Percentiles rank a stretch among this genome's conserved stretches.
phyloP scores from a whole-genome alignment of 768 basidiomycete genomes.

The Termitomyces sp. region DNA sequence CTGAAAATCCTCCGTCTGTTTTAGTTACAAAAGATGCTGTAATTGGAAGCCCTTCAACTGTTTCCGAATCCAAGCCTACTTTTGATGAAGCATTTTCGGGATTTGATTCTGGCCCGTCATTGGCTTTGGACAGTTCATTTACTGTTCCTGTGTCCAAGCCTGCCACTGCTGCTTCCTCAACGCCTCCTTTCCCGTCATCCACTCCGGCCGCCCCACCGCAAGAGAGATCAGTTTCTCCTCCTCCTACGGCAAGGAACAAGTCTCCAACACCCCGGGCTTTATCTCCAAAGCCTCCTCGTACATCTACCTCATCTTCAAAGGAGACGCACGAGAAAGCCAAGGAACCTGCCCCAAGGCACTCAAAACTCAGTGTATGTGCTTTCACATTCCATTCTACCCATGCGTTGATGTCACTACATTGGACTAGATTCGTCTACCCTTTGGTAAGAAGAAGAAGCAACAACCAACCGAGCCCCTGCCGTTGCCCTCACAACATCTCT shows the following conservation, averaged over 20 bases:
- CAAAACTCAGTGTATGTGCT: slow-evolving; percentile 69
- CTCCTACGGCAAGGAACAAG: slow-evolving; percentile 27
- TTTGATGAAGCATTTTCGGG: slow-evolving; percentile 56
- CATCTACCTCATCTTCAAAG: slow-evolving; percentile 56
- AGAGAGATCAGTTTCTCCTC: slow-evolving; percentile 31
- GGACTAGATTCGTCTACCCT: slow-evolving; percentile 63
- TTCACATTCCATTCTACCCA: neutral
- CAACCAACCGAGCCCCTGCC: slow-evolving; percentile 41
- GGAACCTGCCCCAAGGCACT: slow-evolving; percentile 52
- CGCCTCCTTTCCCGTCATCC: slow-evolving; percentile 21
- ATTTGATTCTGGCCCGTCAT: slow-evolving; percentile 30
- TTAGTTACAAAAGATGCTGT: slow-evolving; percentile 1
- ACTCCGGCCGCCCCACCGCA: slow-evolving; percentile 26
- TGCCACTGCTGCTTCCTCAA: slow-evolving; percentile 10
- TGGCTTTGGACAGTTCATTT: slow-evolving; percentile 36
- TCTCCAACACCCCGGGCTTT: slow-evolving; percentile 47
- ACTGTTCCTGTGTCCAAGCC: slow-evolving; percentile 18
- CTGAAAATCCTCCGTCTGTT: neutral
- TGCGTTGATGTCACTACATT: neutral
- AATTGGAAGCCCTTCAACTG: neutral
- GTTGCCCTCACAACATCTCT: slow-evolving; percentile 30
- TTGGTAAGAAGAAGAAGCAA: slow-evolving; percentile 70
- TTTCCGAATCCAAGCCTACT: slow-evolving; percentile 7
- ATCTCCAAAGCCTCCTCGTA: slow-evolving; percentile 55
- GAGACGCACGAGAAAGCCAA: slow-evolving; percentile 53